phyloP scores from a whole-genome alignment of 306 rosid genomes.

The Chamaecrista fasciculata region DNA sequence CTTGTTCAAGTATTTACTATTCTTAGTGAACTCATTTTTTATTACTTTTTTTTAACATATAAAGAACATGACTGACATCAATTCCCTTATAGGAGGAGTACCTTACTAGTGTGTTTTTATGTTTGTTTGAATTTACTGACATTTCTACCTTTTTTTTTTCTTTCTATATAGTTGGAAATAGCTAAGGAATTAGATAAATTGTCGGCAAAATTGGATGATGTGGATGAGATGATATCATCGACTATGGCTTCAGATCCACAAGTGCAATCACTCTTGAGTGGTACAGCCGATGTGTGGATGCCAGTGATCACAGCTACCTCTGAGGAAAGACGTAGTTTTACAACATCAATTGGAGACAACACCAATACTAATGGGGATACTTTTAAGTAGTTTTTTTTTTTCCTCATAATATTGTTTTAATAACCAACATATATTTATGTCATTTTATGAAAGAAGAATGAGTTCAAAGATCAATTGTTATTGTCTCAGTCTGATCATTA shows the following conservation, averaged over 20 bases:
- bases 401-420: background rate
- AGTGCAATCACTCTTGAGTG: constrained; percentile 74
- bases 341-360: constrained; percentile 45
- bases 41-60: too few species aligned
- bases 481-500: background rate
- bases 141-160: background rate
- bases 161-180: constrained; percentile 62
- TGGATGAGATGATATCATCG: constrained; percentile 85
- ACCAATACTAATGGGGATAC: constrained; percentile 32
- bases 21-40: too few species aligned
- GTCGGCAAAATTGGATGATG: constrained; percentile 78
- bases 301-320: constrained; percentile 84
- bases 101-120: constrained; percentile 5
- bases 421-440: background rate
- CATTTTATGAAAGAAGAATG: background rate
- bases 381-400: constrained; percentile 33
- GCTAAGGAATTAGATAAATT: constrained; percentile 83
- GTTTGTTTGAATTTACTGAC: background rate
- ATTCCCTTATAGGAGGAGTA: too few species aligned
- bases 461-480: background rate
- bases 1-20: too few species aligned
- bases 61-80: too few species aligned
- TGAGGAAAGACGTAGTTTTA: constrained; percentile 72
- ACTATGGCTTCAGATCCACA: constrained; percentile 87
- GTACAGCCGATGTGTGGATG: constrained; percentile 85